phyloP scores from a whole-genome alignment of 2,329 filamentous ascomycete species.

The Meredithiella fracta region DNA sequence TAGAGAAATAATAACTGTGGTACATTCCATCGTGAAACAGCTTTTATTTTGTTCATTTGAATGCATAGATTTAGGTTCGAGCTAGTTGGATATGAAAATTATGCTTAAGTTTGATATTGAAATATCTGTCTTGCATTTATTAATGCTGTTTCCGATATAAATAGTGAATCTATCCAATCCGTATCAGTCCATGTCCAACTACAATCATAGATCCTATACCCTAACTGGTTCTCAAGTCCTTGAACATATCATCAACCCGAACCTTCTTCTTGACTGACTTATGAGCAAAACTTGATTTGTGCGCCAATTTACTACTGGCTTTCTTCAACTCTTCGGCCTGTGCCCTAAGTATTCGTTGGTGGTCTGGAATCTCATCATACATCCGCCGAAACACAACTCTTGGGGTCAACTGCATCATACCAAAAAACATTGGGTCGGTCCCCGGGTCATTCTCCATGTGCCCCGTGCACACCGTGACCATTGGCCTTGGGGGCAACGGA shows the following conservation, averaged over 20 bases:
- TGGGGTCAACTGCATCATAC: not conserved
- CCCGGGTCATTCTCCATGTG: slow-evolving; percentile 1
- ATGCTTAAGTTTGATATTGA: too few relatives aligned
- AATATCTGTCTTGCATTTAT: too few relatives aligned
- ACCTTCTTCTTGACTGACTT: slow-evolving; percentile 19
- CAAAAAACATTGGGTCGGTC: not conserved
- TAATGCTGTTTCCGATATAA: too few relatives aligned
- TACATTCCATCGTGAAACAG: slow-evolving; percentile 16
- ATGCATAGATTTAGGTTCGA: too few relatives aligned
- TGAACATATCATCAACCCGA: slow-evolving; percentile 21
- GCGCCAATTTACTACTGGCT: not conserved
- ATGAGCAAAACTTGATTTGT: slow-evolving; percentile 4
- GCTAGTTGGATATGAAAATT: too few relatives aligned
- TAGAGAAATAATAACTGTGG: slow-evolving; percentile 23
- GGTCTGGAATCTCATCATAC: slow-evolving; percentile 1
- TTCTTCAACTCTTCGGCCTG: slow-evolving; percentile 7
- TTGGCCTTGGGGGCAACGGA: slow-evolving; percentile 7
- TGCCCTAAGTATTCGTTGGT: slow-evolving; percentile 15
- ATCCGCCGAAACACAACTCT: not conserved
- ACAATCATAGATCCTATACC: too few relatives aligned
- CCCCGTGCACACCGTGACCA: slow-evolving; percentile 2
- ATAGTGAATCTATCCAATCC: too few relatives aligned
- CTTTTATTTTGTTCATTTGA: not conserved
- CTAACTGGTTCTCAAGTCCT: not conserved
- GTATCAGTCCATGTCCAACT: too few relatives aligned